phyloP scores from a whole-genome alignment of 768 basidiomycete genomes.

The Pulveroboletus frians region DNA sequence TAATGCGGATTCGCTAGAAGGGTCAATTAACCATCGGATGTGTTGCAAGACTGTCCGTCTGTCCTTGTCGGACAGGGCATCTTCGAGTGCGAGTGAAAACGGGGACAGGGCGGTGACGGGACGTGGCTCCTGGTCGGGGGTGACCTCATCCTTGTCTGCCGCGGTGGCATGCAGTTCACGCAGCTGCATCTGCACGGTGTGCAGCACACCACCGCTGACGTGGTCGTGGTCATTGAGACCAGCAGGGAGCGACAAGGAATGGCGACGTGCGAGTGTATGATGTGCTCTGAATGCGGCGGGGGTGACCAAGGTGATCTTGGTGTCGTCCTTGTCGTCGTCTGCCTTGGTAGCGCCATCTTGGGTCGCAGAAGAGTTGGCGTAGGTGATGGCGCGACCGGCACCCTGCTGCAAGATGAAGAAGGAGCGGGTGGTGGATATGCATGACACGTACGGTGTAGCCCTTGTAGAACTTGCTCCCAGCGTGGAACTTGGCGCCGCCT shows the following conservation, averaged over 20 bases:
- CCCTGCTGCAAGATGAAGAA: constrained; percentile 38
- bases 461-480: constrained; percentile 66
- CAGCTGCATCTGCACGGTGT: constrained; percentile 59
- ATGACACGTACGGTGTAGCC: constrained; percentile 54
- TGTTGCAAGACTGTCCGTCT: constrained; percentile 7
- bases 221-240: constrained; percentile 35
- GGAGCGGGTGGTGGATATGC: neutral
- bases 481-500: constrained; percentile 66
- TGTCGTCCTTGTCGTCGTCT: constrained; percentile 59
- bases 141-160: constrained; percentile 14
- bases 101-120: constrained; percentile 24
- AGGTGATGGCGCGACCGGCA: constrained; percentile 65
- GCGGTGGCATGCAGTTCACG: constrained; percentile 51
- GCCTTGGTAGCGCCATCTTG: constrained; percentile 45
- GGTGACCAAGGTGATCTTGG: constrained; percentile 28
- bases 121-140: constrained; percentile 17
- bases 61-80: constrained; percentile 17
- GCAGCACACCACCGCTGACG: constrained; percentile 48
- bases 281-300: constrained; percentile 28
- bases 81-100: constrained; percentile 16
- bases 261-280: constrained; percentile 51
- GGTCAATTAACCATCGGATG: constrained; percentile 31
- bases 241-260: constrained; percentile 50
- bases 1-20: constrained; percentile 26
- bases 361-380: constrained; percentile 58